Percentiles rank a stretch among this genome's conserved stretches.
phyloP scores from a whole-genome alignment of 2,329 filamentous ascomycete species.

The Exophiala bonariae region DNA sequence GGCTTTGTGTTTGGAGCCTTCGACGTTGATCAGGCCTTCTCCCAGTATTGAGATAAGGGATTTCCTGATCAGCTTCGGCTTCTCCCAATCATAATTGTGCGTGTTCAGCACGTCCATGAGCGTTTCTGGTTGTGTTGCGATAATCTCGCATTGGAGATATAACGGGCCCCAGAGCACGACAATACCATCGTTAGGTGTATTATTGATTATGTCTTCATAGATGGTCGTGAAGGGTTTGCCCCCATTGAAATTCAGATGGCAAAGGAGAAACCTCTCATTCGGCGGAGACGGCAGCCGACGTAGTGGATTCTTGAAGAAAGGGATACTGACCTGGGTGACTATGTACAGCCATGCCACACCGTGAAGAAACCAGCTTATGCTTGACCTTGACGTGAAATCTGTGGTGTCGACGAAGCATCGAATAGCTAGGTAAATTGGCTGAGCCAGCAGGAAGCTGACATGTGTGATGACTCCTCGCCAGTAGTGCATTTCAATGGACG shows the following conservation, averaged over 20 bases:
- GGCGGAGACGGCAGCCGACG: slow-evolving; percentile 8
- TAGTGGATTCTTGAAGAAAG: slow-evolving; percentile 11
- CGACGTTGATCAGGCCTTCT: slow-evolving; percentile 51
- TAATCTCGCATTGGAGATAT: slow-evolving; percentile 4
- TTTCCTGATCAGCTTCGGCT: slow-evolving; percentile 44
- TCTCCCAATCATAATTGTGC: slow-evolving; percentile 56
- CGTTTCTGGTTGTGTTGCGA: slow-evolving; percentile 29
- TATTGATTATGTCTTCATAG: slow-evolving; percentile 6
- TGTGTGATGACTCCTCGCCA: slow-evolving; percentile 11
- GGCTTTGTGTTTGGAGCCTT: slow-evolving; percentile 51
- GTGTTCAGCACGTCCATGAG: slow-evolving; percentile 54
- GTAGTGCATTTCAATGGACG: slow-evolving; percentile 5
- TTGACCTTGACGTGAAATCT: neutral
- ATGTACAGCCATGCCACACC: slow-evolving; percentile 6
- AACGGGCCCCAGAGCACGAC: slow-evolving; percentile 6
- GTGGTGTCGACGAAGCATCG: neutral
- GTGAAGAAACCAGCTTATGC: neutral
- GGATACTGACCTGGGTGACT: slow-evolving; percentile 1
- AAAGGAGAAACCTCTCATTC: slow-evolving; percentile 4
- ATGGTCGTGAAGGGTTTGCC: neutral
- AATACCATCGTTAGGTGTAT: slow-evolving; percentile 13
- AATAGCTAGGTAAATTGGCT: slow-evolving; percentile 1
- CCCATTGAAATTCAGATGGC: slow-evolving; percentile 9
- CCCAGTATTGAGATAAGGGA: slow-evolving; percentile 52
- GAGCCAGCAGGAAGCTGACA: slow-evolving; percentile 3